These are phyloP conservation scores for Tympanopsis confertula DNA, from an alignment of 2,329 filamentous ascomycete species.

Conservation along the genomic window DNA sequence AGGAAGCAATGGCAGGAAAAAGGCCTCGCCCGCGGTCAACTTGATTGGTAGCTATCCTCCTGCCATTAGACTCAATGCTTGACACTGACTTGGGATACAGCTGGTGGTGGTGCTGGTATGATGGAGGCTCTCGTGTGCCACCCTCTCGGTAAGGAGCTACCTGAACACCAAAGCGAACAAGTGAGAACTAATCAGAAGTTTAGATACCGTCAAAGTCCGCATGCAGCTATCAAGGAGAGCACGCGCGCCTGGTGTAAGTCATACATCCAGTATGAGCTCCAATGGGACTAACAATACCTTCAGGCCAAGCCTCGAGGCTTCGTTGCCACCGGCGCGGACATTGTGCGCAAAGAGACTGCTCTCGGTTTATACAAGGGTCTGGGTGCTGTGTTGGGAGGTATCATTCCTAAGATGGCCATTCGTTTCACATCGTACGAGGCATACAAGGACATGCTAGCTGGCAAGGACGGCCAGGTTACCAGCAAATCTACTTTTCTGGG, in stretches of 20 bases:
- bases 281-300: neutral
- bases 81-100: slow-evolving; percentile 17
- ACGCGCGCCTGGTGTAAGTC: slow-evolving; percentile 62
- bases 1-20: neutral
- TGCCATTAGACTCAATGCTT: neutral
- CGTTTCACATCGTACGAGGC: slow-evolving; percentile 94
- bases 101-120: slow-evolving; percentile 94
- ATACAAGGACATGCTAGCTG: slow-evolving; percentile 76
- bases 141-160: slow-evolving; percentile 62
- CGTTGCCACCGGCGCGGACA: slow-evolving; percentile 72
- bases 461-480: slow-evolving; percentile 54
- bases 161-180: slow-evolving; percentile 10
- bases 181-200: neutral
- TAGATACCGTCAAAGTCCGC: slow-evolving; percentile 95
- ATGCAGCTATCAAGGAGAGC: slow-evolving; percentile 94
- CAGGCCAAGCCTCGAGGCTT: slow-evolving; percentile 53
- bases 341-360: slow-evolving; percentile 80
- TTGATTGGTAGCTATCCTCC: neutral
- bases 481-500: slow-evolving; percentile 54
- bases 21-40: neutral
- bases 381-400: slow-evolving; percentile 90
- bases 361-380: slow-evolving; percentile 94
- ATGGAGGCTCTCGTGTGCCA: slow-evolving; percentile 97
- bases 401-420: slow-evolving; percentile 98
- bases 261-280: too few species aligned